phyloP scores from a whole-genome alignment of 2,329 filamentous ascomycete genomes.

The Pezicula carpinea region DNA sequence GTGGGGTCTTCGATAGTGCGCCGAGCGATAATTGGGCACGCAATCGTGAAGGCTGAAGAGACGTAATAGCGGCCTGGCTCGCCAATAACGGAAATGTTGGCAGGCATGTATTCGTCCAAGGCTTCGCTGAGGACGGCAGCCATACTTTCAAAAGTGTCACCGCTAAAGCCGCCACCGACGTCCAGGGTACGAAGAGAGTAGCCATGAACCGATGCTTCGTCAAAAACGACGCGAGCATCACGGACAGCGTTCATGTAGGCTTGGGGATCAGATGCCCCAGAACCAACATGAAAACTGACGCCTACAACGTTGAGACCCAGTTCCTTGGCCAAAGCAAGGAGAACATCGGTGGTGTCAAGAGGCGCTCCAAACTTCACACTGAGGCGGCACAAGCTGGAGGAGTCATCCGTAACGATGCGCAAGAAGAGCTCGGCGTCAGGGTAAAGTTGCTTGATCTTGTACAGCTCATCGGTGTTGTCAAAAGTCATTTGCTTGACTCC shows the following conservation, averaged over 20 bases:
- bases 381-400: slow-evolving; percentile 85
- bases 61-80: slow-evolving; percentile 98
- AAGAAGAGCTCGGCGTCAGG: slow-evolving; percentile 88
- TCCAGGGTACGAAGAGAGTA: slow-evolving; percentile 84
- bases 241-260: slow-evolving; percentile 88
- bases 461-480: slow-evolving; percentile 95
- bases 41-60: slow-evolving; percentile 86
- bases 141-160: slow-evolving; percentile 89
- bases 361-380: slow-evolving; percentile 97
- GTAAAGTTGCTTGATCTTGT: slow-evolving; percentile 92
- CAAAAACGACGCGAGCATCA: slow-evolving; percentile 85
- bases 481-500: slow-evolving; percentile 99
- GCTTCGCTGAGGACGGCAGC: slow-evolving; percentile 73
- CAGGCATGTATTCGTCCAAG: slow-evolving; percentile 82
- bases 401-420: slow-evolving; percentile 94
- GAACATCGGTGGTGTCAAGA: slow-evolving; percentile 71
- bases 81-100: slow-evolving; percentile 77
- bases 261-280: slow-evolving; percentile 87
- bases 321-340: slow-evolving; percentile 75
- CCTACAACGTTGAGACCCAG: slow-evolving; percentile 88
- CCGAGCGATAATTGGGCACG: slow-evolving; percentile 92
- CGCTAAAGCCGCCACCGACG: slow-evolving; percentile 88
- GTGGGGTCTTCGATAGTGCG: slow-evolving; percentile 75
- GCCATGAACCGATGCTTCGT: slow-evolving; percentile 72
- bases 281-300: slow-evolving; percentile 97